These are phyloP conservation scores for Parasitella parasitica DNA, from an alignment of 371 early-diverging fungal species.

Conservation along the genomic window DNA sequence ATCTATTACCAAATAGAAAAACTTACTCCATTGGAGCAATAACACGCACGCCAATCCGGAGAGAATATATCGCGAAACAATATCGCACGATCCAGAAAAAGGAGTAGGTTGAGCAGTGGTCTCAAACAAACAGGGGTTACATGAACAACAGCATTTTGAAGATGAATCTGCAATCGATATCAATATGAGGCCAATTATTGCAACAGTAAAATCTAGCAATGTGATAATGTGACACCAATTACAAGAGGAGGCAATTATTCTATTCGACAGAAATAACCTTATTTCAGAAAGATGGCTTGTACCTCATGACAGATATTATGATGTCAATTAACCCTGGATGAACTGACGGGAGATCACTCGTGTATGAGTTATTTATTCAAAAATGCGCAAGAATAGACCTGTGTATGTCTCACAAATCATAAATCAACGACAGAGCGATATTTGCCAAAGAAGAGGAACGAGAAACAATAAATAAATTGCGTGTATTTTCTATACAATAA, in stretches of 20 bases:
- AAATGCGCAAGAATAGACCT: background rate
- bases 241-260: background rate
- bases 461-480: too few species aligned
- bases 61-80: too few species aligned
- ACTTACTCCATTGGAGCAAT: too few species aligned
- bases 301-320: background rate
- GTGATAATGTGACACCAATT: background rate
- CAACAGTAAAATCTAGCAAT: too few species aligned
- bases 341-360: background rate
- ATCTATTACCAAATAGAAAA: too few species aligned
- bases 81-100: too few species aligned
- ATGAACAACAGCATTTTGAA: too few species aligned
- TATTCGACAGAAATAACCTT: background rate
- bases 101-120: too few species aligned
- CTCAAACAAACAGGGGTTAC: too few species aligned
- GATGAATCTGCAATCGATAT: too few species aligned
- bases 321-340: background rate
- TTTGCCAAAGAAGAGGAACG: background rate
- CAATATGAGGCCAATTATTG: too few species aligned
- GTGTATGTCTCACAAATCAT: background rate
- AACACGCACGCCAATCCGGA: too few species aligned
- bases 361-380: background rate
- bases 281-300: background rate
- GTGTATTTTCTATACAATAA: background rate
- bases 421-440: background rate